phyloP scores from a whole-genome alignment of 2,329 filamentous ascomycete species.

The Hypoxylon sp. region DNA sequence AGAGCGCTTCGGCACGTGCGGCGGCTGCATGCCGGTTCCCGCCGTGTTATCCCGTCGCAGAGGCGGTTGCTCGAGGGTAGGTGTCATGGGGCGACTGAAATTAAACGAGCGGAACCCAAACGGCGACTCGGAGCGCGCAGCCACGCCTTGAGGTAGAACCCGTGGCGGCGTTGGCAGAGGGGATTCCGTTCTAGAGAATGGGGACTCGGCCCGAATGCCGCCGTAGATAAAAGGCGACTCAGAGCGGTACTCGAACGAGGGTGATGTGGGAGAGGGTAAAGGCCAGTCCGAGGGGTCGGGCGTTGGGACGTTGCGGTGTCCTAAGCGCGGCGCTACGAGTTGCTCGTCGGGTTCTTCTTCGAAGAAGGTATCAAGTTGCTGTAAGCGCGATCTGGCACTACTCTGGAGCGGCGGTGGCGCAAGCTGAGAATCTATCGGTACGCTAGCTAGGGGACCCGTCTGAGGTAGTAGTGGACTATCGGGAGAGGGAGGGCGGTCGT shows the following conservation, averaged over 20 bases:
- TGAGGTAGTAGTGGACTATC: conserved; percentile 51
- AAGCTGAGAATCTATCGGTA: conserved; percentile 36
- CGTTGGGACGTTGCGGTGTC: conserved; percentile 38
- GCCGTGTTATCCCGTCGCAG: conserved; percentile 11
- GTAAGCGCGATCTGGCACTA: conserved; percentile 8
- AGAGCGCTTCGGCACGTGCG: conserved; percentile 30
- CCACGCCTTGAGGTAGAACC: conserved; percentile 33
- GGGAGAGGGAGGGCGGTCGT: conserved; percentile 45
- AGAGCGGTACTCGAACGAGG: conserved; percentile 25
- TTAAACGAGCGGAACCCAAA: conserved; percentile 46
- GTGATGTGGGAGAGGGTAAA: conserved; percentile 36
- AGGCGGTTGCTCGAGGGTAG: conserved; percentile 19
- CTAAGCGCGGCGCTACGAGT: conserved; percentile 23
- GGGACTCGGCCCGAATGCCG: conserved; percentile 8
- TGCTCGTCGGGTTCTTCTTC: conserved; percentile 11
- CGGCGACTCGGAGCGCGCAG: conserved; percentile 46
- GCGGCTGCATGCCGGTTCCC: conserved; percentile 7
- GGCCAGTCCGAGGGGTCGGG: conserved; percentile 42
- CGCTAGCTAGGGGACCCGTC: conserved; percentile 49
- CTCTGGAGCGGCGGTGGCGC: conserved; percentile 35
- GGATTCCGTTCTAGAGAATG: conserved; percentile 18
- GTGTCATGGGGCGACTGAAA: conserved; percentile 43
- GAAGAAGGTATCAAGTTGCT: conserved; percentile 15
- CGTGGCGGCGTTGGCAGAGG: conserved; percentile 38
- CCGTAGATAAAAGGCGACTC: conserved; percentile 21